Evolutionary conservation across 768 basidiomycete species (phyloP).

Genomic region (Mycena amicta): DNA sequence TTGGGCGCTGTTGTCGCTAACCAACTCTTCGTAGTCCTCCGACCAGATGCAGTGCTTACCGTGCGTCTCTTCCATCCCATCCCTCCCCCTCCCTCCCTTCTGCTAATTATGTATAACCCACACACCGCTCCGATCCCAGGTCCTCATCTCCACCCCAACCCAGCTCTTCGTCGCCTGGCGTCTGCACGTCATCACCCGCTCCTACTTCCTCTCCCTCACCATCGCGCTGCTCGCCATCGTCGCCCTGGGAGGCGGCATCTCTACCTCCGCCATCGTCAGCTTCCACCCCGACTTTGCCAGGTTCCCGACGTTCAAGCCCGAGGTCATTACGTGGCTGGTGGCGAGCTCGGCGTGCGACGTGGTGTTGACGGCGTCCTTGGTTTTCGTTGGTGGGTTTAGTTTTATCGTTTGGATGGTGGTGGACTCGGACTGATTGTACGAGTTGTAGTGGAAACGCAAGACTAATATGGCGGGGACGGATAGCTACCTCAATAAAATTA

Average conservation of each 20-base stretch:
- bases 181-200: slow-evolving; percentile 7
- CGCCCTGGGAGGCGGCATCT: slow-evolving; percentile 5
- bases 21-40: background rate
- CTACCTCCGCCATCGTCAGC: background rate
- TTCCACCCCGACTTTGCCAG: background rate
- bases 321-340: slow-evolving; percentile 10
- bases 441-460: slow-evolving; percentile 6
- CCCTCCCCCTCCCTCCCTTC: too few relatives aligned
- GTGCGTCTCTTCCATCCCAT: too few relatives aligned
- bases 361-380: slow-evolving; percentile 3
- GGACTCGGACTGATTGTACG: background rate
- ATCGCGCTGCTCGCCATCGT: slow-evolving; percentile 1
- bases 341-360: slow-evolving; percentile 10
- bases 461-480: background rate
- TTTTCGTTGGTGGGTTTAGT: background rate
- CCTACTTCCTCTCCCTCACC: background rate
- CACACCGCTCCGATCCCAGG: too few relatives aligned
- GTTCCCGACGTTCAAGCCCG: background rate
- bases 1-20: background rate
- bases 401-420: background rate
- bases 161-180: slow-evolving; percentile 16
- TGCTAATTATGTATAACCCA: too few relatives aligned
- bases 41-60: background rate
- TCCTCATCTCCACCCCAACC: background rate
- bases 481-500: slow-evolving; percentile 2